These are phyloP conservation scores for Rhodocollybia butyracea DNA, from an alignment of 768 basidiomycete species.

Conservation along the genomic window DNA sequence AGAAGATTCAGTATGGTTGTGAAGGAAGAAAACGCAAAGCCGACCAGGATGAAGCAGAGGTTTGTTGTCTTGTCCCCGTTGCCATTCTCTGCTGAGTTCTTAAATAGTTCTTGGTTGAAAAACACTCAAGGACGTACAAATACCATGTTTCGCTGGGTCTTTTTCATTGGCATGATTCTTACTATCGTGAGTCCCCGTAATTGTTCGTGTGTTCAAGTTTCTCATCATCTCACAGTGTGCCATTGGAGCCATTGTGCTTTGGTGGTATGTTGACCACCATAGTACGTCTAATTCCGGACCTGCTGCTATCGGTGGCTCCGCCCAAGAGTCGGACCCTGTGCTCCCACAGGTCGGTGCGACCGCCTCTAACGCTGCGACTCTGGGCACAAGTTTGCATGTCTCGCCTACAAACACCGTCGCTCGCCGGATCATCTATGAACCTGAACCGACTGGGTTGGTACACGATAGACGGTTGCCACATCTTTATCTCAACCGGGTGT, in stretches of 20 bases:
- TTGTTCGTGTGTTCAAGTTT: background rate
- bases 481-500: background rate
- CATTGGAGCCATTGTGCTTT: conserved; percentile 56
- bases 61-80: conserved; percentile 22
- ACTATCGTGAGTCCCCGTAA: conserved; percentile 40
- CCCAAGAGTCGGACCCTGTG: conserved; percentile 26
- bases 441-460: background rate
- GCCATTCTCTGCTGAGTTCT: background rate
- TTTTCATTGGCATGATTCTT: conserved; percentile 60
- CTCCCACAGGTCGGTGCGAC: conserved; percentile 14
- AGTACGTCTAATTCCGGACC: conserved; percentile 48
- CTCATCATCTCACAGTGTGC: conserved; percentile 32
- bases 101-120: conserved; percentile 58
- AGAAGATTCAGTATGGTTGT: conserved; percentile 82
- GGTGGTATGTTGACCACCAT: conserved; percentile 56
- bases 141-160: conserved; percentile 65
- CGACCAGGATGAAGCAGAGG: conserved; percentile 39
- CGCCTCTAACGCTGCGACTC: conserved; percentile 19
- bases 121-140: conserved; percentile 55
- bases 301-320: conserved; percentile 62
- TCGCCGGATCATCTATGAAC: conserved; percentile 15
- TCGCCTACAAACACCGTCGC: conserved; percentile 61
- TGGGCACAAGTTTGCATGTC: conserved; percentile 37
- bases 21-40: conserved; percentile 52
- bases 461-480: background rate